Evolutionary conservation across 495 filamentous ascomycete genomes (phyloP), one percentile per base, ranked within the genome.

Genomic region (Aspergillus coremiiformis): DNA sequence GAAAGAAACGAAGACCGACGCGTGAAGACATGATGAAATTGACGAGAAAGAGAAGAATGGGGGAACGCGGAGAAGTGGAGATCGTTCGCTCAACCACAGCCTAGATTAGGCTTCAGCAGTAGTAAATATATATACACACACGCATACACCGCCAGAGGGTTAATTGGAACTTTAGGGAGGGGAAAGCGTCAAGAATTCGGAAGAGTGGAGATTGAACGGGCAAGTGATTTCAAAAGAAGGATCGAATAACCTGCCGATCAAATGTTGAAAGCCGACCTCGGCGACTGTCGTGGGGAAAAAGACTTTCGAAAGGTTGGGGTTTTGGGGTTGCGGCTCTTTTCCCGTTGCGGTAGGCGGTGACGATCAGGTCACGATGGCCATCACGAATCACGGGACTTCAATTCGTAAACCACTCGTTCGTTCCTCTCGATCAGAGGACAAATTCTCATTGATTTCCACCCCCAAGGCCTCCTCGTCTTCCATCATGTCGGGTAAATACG

Each of bases 401-500:
- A 14, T 20, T 35, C 15, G 10, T 47, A 27, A 32, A 19, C 20
- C 15, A 5, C 17, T 7, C 4, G 6, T 4, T 35, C 32, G 32
- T 35, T 35, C n/a, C n/a, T n/a, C n/a, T n/a, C n/a, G n/a, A n/a
- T n/a, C n/a, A n/a, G n/a, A n/a, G n/a, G n/a, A n/a, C n/a, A n/a
- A n/a, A n/a, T n/a, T n/a, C n/a, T n/a, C n/a, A n/a, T n/a, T n/a
- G n/a, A n/a, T n/a, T n/a, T n/a, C n/a, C n/a, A n/a, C n/a, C n/a
- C n/a, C n/a, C n/a, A n/a, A n/a, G n/a, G n/a, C 29, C 29, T 27
- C 10, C 17, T 30, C 9, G 7, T 29, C 17, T 30, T 14, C 47
- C 67, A 76, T 62, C 43, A 98, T 97, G 93, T 89, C 93, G 49
- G 74, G 79, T 69, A 95, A 93, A 78, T 96, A 95, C 70, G 87